Conservation (phyloP, 2,329 filamentous ascomycete species). For the Aciculosporium take region DNA sequence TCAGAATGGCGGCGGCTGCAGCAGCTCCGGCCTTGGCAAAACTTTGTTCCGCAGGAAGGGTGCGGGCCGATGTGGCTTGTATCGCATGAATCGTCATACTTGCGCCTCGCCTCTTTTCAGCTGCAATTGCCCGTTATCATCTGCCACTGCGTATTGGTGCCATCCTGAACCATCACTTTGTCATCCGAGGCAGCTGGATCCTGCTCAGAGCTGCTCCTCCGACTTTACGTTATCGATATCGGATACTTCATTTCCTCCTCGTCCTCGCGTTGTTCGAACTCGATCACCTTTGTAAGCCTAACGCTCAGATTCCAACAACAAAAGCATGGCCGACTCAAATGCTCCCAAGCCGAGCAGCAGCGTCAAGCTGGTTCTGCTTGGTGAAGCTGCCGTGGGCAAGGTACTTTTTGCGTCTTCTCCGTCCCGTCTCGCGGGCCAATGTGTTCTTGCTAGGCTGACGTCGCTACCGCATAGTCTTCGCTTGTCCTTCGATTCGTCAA, state of each 20-base stretch:
- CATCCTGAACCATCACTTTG: neutral
- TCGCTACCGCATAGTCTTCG: constrained; percentile 56
- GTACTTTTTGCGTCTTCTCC: constrained; percentile 31
- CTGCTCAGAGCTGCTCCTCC: neutral
- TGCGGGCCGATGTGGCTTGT: neutral
- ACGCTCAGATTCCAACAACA: neutral
- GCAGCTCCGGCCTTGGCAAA: constrained; percentile 5
- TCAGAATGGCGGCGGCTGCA: neutral
- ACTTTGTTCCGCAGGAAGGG: constrained; percentile 1
- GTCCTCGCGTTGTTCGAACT: neutral
- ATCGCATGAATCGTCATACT: too few relatives aligned
- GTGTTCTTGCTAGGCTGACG: constrained; percentile 10
- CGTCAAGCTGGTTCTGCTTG: constrained; percentile 95
- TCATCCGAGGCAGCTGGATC: neutral
- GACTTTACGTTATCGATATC: neutral
- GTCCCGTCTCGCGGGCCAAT: neutral
- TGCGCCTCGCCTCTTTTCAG: neutral
- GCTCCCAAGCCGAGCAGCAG: constrained; percentile 94
- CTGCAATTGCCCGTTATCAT: neutral
- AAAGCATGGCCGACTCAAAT: constrained; percentile 35
- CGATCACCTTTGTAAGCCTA: neutral
- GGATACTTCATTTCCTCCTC: neutral
- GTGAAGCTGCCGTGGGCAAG: constrained; percentile 97
- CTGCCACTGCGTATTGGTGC: neutral
- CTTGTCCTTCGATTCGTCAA: constrained; percentile 97